Evolutionary conservation across 2,329 filamentous ascomycete genomes (phyloP), one percentile per base, ranked within the genome.

Genomic region (Aspergillus sp.): DNA sequence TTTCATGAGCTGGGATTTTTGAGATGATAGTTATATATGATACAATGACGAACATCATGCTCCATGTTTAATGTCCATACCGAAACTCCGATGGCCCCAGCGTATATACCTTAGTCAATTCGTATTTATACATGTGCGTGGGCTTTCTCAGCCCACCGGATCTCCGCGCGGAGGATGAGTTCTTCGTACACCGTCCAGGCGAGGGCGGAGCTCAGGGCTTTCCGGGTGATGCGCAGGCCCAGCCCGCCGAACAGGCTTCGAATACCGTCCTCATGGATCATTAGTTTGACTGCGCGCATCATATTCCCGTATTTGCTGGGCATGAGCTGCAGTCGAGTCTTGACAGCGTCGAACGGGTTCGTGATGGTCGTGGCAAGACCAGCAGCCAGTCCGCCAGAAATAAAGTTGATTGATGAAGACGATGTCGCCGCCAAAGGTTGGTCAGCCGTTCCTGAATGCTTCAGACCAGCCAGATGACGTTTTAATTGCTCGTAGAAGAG

Each of bases 161-260:
- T 73, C 69, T 86, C 84, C 1, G 87, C 88, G 61, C 88, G 81
- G 54, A 92, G 78, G 57, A 97, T 87, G 62, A 96, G 73, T 71
- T 96, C 93, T 75, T 99, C 94, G 67, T 99, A 99, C 38, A 96
- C 80, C 9, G 93, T 97, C 94, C 94, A 99, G 7, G 93, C 93
- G 60, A 97, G 79, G n/a, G 94, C 94, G 48, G 88, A 93, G 71
- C 92, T 96, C 42, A 96, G 74, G 4, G 91, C 93, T 72, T 99
- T 99, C 61, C 94, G 82, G 43, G 86, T 88, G 79, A 97, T 95
- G 51, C 94, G 82, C 60, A 99, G 76, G 1, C 83, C 89, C 51
- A 99, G 73, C 1, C 94, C 94, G 69, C 94, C 88, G 73, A 94
- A 92, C 52, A 99, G 79, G 55, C 88, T 88, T 49, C 87, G 81